Base-by-base conservation (phyloP, 306 rosid species). In the Delonix regia region DNA sequence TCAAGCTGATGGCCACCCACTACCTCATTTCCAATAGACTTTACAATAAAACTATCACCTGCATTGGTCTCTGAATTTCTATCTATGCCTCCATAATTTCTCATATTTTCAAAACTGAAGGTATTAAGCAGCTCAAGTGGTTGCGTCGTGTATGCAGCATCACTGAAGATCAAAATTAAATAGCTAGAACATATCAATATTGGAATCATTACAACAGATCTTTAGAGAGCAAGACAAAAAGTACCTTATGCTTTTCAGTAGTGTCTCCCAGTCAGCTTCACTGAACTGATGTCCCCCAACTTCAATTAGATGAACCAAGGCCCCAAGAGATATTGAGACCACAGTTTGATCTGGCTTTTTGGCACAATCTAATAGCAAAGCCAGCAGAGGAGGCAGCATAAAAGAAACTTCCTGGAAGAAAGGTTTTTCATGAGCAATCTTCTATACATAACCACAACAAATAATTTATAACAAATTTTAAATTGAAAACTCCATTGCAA, bases 261-360 rank as follows among this genome's bases (percentile, higher is more conserved):
- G 86, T 13, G 93, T 91, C 78, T 96, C 94, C 99, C 99, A 96
- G 80, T 96, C 99, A 33, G 79, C 85, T 73, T 89, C 96, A 79
- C 96, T 93, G 77, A 96, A 96, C 74, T 96, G 99, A 88, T 96
- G 99, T 69, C 99, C 99, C 75, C 99, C 99, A 19, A 93, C 99
- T 85, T 96, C 98, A 80, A 90, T 91, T 73, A 96, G 94, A 87
- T 96, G 99, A 78, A 89, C 98, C 78, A 96, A 83, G 60, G 99
- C 99, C 81, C 96, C 99, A 69, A 96, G 94, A 83, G 99, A 90
- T 85, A 96, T 86, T 61, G 99, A 96, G 73, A 96, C 99, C 81
- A 96, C 99, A 0, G 98, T 89, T 81, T 96, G 99, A 83, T 96
- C 99, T 33, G 96, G 88, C 91, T 93, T 89, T 83, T 96, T 96